Evolutionary conservation across 2,329 filamentous ascomycete genomes (phyloP).

Genomic region (Grosmannia huntii): DNA sequence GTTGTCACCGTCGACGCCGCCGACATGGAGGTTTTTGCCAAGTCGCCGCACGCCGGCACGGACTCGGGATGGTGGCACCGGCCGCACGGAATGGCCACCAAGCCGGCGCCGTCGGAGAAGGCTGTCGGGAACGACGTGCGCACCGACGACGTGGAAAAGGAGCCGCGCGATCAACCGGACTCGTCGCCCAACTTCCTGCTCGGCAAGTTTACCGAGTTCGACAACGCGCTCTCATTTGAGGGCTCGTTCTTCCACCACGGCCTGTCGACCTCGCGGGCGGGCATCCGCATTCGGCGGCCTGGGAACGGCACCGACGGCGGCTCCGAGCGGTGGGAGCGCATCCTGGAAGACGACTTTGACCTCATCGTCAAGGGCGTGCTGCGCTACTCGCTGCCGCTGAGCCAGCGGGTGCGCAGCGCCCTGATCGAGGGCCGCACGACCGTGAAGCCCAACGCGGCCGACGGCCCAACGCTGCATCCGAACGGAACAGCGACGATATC

Average conservation of each 20-base stretch:
- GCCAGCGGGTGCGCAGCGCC: slow-evolving; percentile 44
- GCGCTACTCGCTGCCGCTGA: slow-evolving; percentile 61
- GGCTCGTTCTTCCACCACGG: slow-evolving; percentile 74
- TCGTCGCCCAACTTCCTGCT: slow-evolving; percentile 74
- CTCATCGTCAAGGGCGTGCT: slow-evolving; percentile 84
- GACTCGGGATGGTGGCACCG: slow-evolving; percentile 48
- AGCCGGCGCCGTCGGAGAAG: too few species aligned
- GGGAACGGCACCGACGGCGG: slow-evolving; percentile 85
- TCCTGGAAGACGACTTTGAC: slow-evolving; percentile 85
- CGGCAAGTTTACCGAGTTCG: slow-evolving; percentile 77
- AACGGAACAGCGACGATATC: slow-evolving; percentile 21
- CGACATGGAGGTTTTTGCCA: slow-evolving; percentile 88
- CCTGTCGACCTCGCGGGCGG: slow-evolving; percentile 61
- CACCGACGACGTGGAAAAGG: slow-evolving; percentile 18
- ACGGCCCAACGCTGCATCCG: slow-evolving; percentile 31
- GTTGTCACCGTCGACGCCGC: slow-evolving; percentile 75
- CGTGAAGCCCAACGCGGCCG: slow-evolving; percentile 51
- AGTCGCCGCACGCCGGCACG: slow-evolving; percentile 75
- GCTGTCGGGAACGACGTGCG: background rate
- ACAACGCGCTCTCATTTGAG: slow-evolving; percentile 80
- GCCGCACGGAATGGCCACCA: slow-evolving; percentile 14
- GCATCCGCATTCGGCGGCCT: slow-evolving; percentile 68
- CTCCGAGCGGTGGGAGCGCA: slow-evolving; percentile 76
- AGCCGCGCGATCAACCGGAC: slow-evolving; percentile 43
- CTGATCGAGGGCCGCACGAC: slow-evolving; percentile 46